These are phyloP conservation scores for Cyberlindnera petersonii DNA, from an alignment of 805 yeast species.

Conservation along the genomic window DNA sequence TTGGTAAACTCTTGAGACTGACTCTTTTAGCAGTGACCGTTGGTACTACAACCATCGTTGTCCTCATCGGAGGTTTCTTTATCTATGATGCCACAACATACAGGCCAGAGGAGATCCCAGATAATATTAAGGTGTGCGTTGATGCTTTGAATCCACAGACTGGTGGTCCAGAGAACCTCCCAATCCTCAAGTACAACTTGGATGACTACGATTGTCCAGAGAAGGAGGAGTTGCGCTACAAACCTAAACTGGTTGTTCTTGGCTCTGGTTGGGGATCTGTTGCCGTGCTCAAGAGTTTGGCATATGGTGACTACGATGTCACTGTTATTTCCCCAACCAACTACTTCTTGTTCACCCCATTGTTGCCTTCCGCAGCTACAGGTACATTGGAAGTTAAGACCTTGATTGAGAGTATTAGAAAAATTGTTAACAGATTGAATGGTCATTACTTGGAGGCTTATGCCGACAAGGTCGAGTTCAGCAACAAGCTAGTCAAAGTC, in stretches of 20 bases:
- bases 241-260: conserved; percentile 55
- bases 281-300: conserved; percentile 48
- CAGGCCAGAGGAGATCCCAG: conserved; percentile 36
- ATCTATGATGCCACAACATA: conserved; percentile 68
- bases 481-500: conserved; percentile 55
- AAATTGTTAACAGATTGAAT: conserved; percentile 45
- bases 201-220: conserved; percentile 53
- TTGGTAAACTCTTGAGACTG: conserved; percentile 33
- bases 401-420: conserved; percentile 59
- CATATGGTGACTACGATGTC: conserved; percentile 55
- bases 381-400: conserved; percentile 66
- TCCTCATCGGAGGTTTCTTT: conserved; percentile 48
- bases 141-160: conserved; percentile 49
- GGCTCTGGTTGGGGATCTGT: conserved; percentile 77
- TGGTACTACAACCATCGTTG: conserved; percentile 39
- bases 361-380: conserved; percentile 67
- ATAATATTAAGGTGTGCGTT: conserved; percentile 45
- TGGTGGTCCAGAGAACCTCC: conserved; percentile 73
- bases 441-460: conserved; percentile 63
- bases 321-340: conserved; percentile 67
- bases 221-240: conserved; percentile 42
- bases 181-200: conserved; percentile 50
- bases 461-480: conserved; percentile 55
- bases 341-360: conserved; percentile 65
- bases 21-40: conserved; percentile 39